Evolutionary conservation across 1,139 yeast species (phyloP).

Genomic region (Zhuliangozyma parablackwelliae): DNA sequence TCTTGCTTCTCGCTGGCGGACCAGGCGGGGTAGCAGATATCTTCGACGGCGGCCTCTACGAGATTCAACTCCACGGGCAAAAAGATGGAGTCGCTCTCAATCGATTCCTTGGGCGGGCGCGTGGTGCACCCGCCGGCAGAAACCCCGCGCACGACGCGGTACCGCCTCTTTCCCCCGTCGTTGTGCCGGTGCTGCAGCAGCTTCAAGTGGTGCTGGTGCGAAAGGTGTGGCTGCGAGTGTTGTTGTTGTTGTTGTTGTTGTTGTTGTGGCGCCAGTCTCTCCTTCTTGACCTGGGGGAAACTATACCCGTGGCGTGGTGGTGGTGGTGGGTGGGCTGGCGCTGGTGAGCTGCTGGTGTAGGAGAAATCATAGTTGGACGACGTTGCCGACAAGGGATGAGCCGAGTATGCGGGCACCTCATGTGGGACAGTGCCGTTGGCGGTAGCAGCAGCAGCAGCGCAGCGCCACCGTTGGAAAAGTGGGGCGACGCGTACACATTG

Average conservation of each 20-base stretch:
- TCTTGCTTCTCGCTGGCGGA: constrained; percentile 40
- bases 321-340: neutral
- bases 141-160: constrained; percentile 50
- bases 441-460: too few species aligned
- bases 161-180: constrained; percentile 15
- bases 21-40: constrained; percentile 52
- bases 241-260: neutral
- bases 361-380: constrained; percentile 8
- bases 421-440: too few species aligned
- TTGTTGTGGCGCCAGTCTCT: too few species aligned
- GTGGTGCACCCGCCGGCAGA: constrained; percentile 57
- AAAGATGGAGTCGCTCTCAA: constrained; percentile 28
- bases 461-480: neutral
- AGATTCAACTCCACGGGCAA: constrained; percentile 46
- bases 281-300: constrained; percentile 1
- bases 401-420: constrained; percentile 2
- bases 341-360: constrained; percentile 3
- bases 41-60: constrained; percentile 40
- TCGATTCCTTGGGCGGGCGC: constrained; percentile 48
- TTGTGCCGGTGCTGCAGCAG: neutral
- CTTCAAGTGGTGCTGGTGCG: too few species aligned
- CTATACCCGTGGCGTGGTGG: neutral
- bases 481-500: neutral
- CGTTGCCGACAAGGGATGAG: constrained; percentile 6
- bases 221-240: neutral